Evolutionary conservation across 345 rosid species (phyloP), one percentile per base, ranked within the genome.

Genomic region (Citropsis articulata): DNA sequence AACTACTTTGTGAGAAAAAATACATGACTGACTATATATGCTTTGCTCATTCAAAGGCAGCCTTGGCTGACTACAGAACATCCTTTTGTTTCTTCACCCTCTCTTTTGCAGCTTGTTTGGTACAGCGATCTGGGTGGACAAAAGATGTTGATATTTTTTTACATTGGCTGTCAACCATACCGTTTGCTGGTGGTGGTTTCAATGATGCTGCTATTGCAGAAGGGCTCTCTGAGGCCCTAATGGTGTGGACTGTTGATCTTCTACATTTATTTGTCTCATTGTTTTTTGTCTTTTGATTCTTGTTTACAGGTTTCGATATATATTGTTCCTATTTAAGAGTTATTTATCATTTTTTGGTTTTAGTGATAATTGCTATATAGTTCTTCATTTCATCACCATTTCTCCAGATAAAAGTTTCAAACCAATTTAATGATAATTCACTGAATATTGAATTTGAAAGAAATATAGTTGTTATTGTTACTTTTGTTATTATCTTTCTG

Each of bases 101-200:
- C 72, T 14, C n/a, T 88, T 88, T 81, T 80, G 66, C 88, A 94
- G 99, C 90, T 84, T 96, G 95, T 84, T 83, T 94, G 62, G 98
- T 94, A 73, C 97, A 91, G 83, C 89, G 98, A 61, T 92, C 90
- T 87, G 98, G 95, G 78, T 94, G 99, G 99, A 94, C 99, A 78
- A 91, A 83, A 82, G 90, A 96, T 84, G 91, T 90, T 79, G 94
- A 91, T 73, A 81, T 81, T 72, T 96, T 96, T 85, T 78, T 93
- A 84, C 88, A 90, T 2, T 94, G 98, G 98, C 90, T 96, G 68
- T 89, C 87, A 25, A 86, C 90, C 66, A 81, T 96, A 69, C 91
- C 92, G 30, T 94, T 94, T 88, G 77, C 87, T 72, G 98, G 98
- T 81, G 98, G 97, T 81, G 98, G 98, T 87, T 96, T 96, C 82